A percentile compares a stretch with the other conserved stretches of the same genome.
phyloP scores from a whole-genome alignment of 345 rosid species.

The Euphorbia pulcherrima region DNA sequence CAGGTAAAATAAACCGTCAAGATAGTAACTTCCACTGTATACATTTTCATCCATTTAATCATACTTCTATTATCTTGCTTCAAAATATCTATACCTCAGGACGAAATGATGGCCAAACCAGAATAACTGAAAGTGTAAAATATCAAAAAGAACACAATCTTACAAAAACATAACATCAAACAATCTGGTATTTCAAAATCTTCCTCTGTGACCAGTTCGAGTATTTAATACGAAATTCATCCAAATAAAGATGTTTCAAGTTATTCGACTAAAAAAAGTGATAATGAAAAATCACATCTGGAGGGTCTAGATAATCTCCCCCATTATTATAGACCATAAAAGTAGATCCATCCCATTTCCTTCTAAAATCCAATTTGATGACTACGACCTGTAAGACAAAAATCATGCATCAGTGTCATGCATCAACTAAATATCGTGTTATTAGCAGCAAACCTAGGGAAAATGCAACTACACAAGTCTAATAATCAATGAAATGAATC shows the following conservation, averaged over 20 bases:
- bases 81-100: neutral
- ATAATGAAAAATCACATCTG: neutral
- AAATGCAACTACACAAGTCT: neutral
- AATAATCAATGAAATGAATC: neutral
- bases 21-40: too few relatives aligned
- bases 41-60: neutral
- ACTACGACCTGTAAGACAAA: constrained; percentile 5
- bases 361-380: neutral
- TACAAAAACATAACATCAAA: neutral
- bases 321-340: constrained; percentile 6
- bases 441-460: neutral
- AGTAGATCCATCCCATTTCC: neutral
- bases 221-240: neutral
- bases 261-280: constrained; percentile 1
- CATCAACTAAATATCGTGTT: neutral
- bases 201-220: neutral
- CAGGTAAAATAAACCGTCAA: too few relatives aligned
- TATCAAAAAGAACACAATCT: neutral
- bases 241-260: neutral
- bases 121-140: neutral
- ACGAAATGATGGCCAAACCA: neutral
- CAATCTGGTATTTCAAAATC: neutral
- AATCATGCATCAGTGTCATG: neutral
- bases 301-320: constrained; percentile 13
- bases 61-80: neutral